These are phyloP conservation scores for Exophiala viscosa DNA, from an alignment of 2,329 filamentous ascomycete species.

Conservation along the genomic window DNA sequence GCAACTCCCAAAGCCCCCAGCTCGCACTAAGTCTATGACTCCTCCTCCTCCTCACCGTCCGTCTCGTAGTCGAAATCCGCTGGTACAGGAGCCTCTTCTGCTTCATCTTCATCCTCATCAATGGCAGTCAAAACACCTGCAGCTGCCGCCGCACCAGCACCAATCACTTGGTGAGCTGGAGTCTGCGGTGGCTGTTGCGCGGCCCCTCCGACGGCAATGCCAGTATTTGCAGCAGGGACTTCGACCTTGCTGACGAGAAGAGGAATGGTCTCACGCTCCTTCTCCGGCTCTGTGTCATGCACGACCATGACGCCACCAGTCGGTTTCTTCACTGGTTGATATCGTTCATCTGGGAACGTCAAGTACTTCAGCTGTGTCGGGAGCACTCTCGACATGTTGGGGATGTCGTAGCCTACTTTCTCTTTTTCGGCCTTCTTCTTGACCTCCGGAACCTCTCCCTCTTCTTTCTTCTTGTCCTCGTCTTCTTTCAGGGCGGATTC, in stretches of 20 bases:
- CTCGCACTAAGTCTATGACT: not conserved
- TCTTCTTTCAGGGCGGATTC: slow-evolving; percentile 59
- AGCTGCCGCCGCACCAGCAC: slow-evolving; percentile 62
- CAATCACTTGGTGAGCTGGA: slow-evolving; percentile 31
- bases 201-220: slow-evolving; percentile 23
- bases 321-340: slow-evolving; percentile 90
- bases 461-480: slow-evolving; percentile 51
- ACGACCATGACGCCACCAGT: slow-evolving; percentile 93
- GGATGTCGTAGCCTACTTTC: slow-evolving; percentile 91
- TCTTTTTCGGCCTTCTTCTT: slow-evolving; percentile 96
- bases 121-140: slow-evolving; percentile 80
- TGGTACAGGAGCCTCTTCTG: slow-evolving; percentile 46
- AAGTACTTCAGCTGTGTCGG: slow-evolving; percentile 93
- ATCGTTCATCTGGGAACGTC: slow-evolving; percentile 83
- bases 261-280: slow-evolving; percentile 77
- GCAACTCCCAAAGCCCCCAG: too few species aligned
- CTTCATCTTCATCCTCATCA: slow-evolving; percentile 63
- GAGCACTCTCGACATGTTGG: slow-evolving; percentile 94
- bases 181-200: slow-evolving; percentile 28
- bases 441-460: slow-evolving; percentile 50
- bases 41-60: slow-evolving; percentile 29
- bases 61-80: slow-evolving; percentile 47
- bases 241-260: slow-evolving; percentile 80
- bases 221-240: slow-evolving; percentile 29
- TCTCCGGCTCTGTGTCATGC: slow-evolving; percentile 73